These are phyloP conservation scores for Sarocladium brachiariae DNA, from an alignment of 2,329 filamentous ascomycete species.

Conservation along the genomic window DNA sequence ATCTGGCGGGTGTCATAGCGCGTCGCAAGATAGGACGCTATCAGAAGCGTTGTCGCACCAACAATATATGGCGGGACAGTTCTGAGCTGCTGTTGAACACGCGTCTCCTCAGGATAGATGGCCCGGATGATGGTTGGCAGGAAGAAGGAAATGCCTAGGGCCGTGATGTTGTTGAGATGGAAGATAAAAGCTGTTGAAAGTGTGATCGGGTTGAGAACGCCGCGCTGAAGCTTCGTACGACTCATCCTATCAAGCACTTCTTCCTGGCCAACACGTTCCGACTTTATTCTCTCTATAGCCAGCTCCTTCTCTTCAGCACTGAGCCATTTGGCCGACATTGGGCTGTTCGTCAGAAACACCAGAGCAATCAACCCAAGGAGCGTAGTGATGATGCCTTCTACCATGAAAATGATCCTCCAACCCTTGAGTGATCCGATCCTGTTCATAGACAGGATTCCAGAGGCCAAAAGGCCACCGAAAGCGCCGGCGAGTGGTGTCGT, in stretches of 20 bases:
- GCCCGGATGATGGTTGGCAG: constrained; percentile 54
- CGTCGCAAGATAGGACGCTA: constrained; percentile 47
- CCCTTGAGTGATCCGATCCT: constrained; percentile 45
- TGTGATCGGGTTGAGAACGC: constrained; percentile 51
- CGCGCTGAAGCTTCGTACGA: constrained; percentile 42
- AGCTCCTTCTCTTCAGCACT: constrained; percentile 54
- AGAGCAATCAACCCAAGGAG: constrained; percentile 50
- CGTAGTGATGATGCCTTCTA: constrained; percentile 58
- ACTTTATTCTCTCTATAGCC: constrained; percentile 57
- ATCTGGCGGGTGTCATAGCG: constrained; percentile 40
- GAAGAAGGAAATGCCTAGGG: constrained; percentile 59
- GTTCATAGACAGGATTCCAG: constrained; percentile 53
- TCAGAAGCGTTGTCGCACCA: constrained; percentile 49
- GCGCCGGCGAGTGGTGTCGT: constrained; percentile 60
- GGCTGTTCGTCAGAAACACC: constrained; percentile 58
- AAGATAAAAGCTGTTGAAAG: constrained; percentile 47
- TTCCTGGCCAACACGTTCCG: constrained; percentile 49
- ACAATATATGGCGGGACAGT: constrained; percentile 57
- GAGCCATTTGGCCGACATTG: constrained; percentile 60
- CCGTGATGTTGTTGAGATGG: constrained; percentile 55
- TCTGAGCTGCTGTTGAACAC: constrained; percentile 52
- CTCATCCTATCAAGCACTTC: constrained; percentile 54
- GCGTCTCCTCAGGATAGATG: constrained; percentile 47
- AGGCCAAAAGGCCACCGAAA: constrained; percentile 59
- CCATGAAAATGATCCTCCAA: constrained; percentile 67